phyloP scores from a whole-genome alignment of 2,329 filamentous ascomycete species.

The Rutstroemia sp. region DNA sequence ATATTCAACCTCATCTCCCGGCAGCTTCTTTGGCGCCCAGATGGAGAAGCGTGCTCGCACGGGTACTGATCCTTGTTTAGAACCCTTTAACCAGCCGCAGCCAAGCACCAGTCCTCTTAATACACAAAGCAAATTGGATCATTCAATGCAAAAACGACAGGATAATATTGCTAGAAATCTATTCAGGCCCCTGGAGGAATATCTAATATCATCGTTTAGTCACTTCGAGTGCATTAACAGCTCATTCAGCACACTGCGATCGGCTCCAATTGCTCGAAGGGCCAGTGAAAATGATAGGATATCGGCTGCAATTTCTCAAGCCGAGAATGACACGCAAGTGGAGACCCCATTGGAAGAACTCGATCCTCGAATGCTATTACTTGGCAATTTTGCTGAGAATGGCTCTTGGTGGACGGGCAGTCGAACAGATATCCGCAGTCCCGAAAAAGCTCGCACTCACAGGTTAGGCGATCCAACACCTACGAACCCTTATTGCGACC shows the following conservation, averaged over 20 bases:
- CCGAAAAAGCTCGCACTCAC: constrained; percentile 29
- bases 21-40: constrained; percentile 17
- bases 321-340: constrained; percentile 28
- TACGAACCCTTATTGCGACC: constrained; percentile 19
- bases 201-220: constrained; percentile 61
- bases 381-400: constrained; percentile 74
- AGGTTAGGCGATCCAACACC: constrained; percentile 13
- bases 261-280: constrained; percentile 25
- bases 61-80: constrained; percentile 1
- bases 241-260: constrained; percentile 58
- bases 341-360: constrained; percentile 45
- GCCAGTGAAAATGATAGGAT: constrained; percentile 23
- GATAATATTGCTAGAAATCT: constrained; percentile 42
- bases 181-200: constrained; percentile 72
- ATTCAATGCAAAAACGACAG: constrained; percentile 31
- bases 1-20: constrained; percentile 24
- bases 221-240: constrained; percentile 66
- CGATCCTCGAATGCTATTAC: constrained; percentile 66
- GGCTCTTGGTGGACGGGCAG: constrained; percentile 74
- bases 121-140: constrained; percentile 1
- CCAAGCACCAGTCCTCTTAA: constrained; percentile 2
- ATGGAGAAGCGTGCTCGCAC: constrained; percentile 6
- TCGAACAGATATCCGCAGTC: constrained; percentile 33
- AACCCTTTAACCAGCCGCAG: not conserved
- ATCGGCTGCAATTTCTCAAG: constrained; percentile 17